Conservation (phyloP, 2,329 filamentous ascomycete species). For the Berkeleyomyces rouxiae region DNA sequence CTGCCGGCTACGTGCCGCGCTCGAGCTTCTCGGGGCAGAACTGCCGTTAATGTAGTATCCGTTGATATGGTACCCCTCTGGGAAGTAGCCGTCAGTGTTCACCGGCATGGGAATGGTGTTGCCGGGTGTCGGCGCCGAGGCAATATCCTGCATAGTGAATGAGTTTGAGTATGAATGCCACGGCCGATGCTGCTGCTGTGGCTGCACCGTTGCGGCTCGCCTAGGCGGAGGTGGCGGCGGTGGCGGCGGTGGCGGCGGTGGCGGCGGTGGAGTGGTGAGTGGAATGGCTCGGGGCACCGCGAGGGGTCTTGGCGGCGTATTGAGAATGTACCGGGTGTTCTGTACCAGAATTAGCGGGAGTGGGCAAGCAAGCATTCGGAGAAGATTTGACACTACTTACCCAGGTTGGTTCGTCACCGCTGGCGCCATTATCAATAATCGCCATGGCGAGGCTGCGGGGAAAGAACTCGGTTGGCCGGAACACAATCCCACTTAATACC, state of each 20-base stretch:
- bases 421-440: not conserved
- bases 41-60: not conserved
- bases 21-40: not conserved
- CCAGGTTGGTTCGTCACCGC: not conserved
- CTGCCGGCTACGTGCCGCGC: not conserved
- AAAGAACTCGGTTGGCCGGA: not conserved
- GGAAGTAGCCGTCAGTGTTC: not conserved
- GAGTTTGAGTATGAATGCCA: not conserved
- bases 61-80: not conserved
- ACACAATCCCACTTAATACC: not conserved
- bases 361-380: not conserved
- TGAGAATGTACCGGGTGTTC: not conserved
- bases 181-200: not conserved
- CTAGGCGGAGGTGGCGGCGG: not conserved
- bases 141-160: not conserved
- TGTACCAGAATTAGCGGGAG: not conserved
- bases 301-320: not conserved
- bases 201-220: not conserved
- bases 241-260: not conserved
- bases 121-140: not conserved
- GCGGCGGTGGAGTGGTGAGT: not conserved
- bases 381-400: not conserved
- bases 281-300: not conserved
- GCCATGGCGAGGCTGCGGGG: not conserved
- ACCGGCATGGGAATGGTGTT: slow-evolving; percentile 1